Evolutionary conservation across 1,139 yeast genomes (phyloP).

Genomic region (Taphrina betulina): DNA sequence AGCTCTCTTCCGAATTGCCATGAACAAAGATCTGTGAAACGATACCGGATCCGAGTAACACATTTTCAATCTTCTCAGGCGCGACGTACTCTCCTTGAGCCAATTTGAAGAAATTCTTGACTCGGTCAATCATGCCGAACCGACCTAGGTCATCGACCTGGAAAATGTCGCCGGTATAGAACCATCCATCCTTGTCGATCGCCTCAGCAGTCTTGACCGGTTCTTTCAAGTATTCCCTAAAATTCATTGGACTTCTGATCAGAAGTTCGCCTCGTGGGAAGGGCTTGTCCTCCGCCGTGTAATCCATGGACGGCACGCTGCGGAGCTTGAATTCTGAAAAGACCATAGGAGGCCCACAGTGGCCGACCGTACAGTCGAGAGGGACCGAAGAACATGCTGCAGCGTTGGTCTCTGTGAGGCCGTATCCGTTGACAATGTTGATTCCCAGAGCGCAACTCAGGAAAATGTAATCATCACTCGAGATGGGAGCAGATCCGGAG

Average conservation of each 20-base stretch:
- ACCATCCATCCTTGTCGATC: slow-evolving; percentile 69
- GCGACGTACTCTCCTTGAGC: slow-evolving; percentile 82
- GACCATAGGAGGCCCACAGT: slow-evolving; percentile 61
- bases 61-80: slow-evolving; percentile 72
- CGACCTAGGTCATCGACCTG: slow-evolving; percentile 56
- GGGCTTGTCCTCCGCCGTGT: slow-evolving; percentile 53
- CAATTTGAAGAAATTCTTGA: slow-evolving; percentile 70
- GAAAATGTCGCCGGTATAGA: slow-evolving; percentile 74
- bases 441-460: slow-evolving; percentile 61
- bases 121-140: slow-evolving; percentile 65
- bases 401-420: slow-evolving; percentile 72
- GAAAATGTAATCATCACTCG: slow-evolving; percentile 59
- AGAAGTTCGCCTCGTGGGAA: slow-evolving; percentile 59
- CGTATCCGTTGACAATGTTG: slow-evolving; percentile 71
- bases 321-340: slow-evolving; percentile 59
- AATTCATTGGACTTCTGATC: slow-evolving; percentile 67
- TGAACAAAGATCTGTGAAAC: slow-evolving; percentile 61
- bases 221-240: slow-evolving; percentile 60
- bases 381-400: slow-evolving; percentile 56
- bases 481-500: slow-evolving; percentile 75
- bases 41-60: slow-evolving; percentile 57
- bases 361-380: slow-evolving; percentile 52
- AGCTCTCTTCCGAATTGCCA: slow-evolving; percentile 65
- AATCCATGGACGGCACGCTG: slow-evolving; percentile 69
- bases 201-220: slow-evolving; percentile 55